phyloP scores from a whole-genome alignment of 2,329 filamentous ascomycete genomes.

The Proliferodiscus dingleyae region DNA sequence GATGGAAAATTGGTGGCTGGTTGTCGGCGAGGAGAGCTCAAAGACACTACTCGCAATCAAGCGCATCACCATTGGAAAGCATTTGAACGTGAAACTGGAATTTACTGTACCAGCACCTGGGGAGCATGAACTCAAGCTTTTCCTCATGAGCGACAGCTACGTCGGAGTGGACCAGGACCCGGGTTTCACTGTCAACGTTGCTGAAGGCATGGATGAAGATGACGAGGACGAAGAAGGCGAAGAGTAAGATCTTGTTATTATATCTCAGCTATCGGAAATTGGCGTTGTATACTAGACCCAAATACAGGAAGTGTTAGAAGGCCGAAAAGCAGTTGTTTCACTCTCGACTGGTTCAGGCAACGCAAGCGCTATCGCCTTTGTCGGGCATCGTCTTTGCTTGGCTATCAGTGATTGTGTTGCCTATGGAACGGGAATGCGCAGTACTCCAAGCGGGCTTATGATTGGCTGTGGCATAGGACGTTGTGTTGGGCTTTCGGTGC shows the following conservation, averaged over 20 bases:
- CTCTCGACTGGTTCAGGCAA: conserved; percentile 5
- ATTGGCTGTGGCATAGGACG: conserved; percentile 21
- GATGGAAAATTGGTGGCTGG: conserved; percentile 98
- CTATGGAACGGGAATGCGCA: conserved; percentile 22
- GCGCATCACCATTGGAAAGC: conserved; percentile 78
- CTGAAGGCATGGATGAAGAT: conserved; percentile 93
- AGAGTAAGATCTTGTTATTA: conserved; percentile 21
- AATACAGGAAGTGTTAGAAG: conserved; percentile 26
- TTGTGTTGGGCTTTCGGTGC: background rate
- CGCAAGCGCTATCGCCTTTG: conserved; percentile 14
- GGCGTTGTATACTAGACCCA: conserved; percentile 31
- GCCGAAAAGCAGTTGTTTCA: conserved; percentile 18
- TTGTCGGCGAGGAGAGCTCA: conserved; percentile 87
- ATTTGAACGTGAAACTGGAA: conserved; percentile 75
- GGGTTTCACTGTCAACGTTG: conserved; percentile 76
- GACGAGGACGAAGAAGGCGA: conserved; percentile 72
- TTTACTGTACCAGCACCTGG: conserved; percentile 82
- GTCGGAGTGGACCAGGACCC: conserved; percentile 95
- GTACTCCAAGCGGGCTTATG: conserved; percentile 10
- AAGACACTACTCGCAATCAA: conserved; percentile 90
- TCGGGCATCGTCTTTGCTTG: conserved; percentile 19
- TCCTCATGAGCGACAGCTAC: conserved; percentile 96
- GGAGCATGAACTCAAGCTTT: conserved; percentile 82
- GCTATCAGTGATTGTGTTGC: conserved; percentile 27
- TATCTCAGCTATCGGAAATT: conserved; percentile 14